phyloP scores from a whole-genome alignment of 768 basidiomycete genomes.

The Russula compacta region DNA sequence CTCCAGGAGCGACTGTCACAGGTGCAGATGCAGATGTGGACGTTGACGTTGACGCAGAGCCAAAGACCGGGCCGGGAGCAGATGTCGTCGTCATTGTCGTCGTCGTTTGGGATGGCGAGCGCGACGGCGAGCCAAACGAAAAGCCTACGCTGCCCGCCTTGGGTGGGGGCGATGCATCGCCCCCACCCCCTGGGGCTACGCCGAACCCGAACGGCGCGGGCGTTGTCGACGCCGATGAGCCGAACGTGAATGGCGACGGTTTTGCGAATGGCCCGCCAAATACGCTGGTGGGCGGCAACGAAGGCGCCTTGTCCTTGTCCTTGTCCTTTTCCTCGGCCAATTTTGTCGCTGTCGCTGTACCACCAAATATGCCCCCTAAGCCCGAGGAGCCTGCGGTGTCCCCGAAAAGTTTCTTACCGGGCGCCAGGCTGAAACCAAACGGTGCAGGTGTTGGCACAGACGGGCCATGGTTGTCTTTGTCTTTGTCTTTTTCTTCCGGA shows the following conservation, averaged over 20 bases:
- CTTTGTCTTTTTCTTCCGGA: background rate
- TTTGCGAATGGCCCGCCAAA: slow-evolving; percentile 13
- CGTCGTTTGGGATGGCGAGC: background rate
- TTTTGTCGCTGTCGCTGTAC: slow-evolving; percentile 4
- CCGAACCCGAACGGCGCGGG: slow-evolving; percentile 15
- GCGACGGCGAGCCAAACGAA: slow-evolving; percentile 19
- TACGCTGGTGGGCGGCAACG: background rate
- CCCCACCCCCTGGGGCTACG: background rate
- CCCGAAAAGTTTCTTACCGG: slow-evolving; percentile 7
- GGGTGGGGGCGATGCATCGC: slow-evolving; percentile 2
- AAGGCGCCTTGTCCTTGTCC: background rate
- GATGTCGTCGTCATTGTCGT: background rate
- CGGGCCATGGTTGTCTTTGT: background rate
- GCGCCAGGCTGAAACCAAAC: background rate
- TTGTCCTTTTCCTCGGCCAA: slow-evolving; percentile 4
- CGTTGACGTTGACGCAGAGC: background rate
- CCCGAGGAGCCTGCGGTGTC: background rate
- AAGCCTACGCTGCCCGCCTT: slow-evolving; percentile 14
- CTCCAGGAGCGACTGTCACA: background rate
- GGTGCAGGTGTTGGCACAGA: background rate
- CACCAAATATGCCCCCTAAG: slow-evolving; percentile 8
- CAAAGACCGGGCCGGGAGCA: background rate
- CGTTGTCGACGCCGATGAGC: background rate
- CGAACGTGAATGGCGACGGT: slow-evolving; percentile 9
- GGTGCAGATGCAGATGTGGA: background rate